Evolutionary conservation across 2,329 filamentous ascomycete species (phyloP).

Genomic region (Penicillium griseofulvum): DNA sequence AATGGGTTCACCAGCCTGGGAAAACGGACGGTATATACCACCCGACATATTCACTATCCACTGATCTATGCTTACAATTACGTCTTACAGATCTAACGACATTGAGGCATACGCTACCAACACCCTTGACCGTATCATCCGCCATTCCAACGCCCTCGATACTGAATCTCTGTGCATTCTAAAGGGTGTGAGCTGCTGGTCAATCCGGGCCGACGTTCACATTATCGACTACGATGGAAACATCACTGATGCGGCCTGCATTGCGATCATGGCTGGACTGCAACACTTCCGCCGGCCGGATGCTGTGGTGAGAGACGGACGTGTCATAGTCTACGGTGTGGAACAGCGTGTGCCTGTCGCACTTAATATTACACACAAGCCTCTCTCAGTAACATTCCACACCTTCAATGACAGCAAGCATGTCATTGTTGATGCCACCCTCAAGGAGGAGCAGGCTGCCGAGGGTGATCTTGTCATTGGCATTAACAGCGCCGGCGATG

Average conservation of each 20-base stretch:
- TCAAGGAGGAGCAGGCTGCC: conserved; percentile 53
- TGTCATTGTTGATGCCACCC: conserved; percentile 47
- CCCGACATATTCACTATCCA: not conserved
- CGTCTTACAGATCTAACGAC: conserved; percentile 63
- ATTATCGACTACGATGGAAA: conserved; percentile 89
- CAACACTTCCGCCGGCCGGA: conserved; percentile 91
- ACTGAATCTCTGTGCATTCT: conserved; percentile 94
- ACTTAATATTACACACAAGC: conserved; percentile 86
- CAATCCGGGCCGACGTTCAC: conserved; percentile 85
- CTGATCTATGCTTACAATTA: conserved; percentile 5
- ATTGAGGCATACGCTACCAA: conserved; percentile 82
- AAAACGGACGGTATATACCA: conserved; percentile 65
- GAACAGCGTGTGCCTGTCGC: conserved; percentile 87
- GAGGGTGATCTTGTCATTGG: conserved; percentile 74
- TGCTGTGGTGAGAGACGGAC: conserved; percentile 78
- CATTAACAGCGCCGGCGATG: conserved; percentile 83
- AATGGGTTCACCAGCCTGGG: conserved; percentile 87
- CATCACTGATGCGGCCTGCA: conserved; percentile 78
- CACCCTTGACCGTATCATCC: conserved; percentile 88
- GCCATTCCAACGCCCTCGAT: conserved; percentile 86
- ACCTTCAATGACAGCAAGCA: conserved; percentile 61
- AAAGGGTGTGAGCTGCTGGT: conserved; percentile 87
- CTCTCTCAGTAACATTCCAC: conserved; percentile 85
- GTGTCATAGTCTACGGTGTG: conserved; percentile 77
- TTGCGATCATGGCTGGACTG: conserved; percentile 82